Conservation (phyloP, 169 alveolate species). For the Condylostoma magnum region DNA sequence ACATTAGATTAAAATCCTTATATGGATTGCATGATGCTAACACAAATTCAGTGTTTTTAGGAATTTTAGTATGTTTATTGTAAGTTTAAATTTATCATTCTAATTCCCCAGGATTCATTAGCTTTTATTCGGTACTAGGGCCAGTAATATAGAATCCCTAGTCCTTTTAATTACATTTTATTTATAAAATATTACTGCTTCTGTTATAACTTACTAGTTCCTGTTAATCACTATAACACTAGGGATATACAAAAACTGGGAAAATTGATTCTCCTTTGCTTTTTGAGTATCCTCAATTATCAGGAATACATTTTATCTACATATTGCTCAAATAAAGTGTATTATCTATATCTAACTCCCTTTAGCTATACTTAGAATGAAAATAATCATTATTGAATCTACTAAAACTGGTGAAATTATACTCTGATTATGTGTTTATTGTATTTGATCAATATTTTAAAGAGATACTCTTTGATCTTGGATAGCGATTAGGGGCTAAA, state of each 20-base stretch:
- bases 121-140: not conserved
- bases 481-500: too few species aligned
- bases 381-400: too few species aligned
- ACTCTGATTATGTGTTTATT: too few species aligned
- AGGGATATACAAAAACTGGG: not conserved
- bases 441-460: too few species aligned
- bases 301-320: conserved; percentile 1
- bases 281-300: not conserved
- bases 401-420: too few species aligned
- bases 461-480: too few species aligned
- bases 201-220: not conserved
- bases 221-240: not conserved
- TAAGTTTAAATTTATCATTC: not conserved
- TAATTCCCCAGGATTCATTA: not conserved
- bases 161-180: not conserved
- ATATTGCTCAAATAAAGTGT: too few species aligned
- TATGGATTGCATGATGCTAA: not conserved
- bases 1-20: not conserved
- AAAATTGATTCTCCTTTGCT: not conserved
- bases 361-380: too few species aligned
- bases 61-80: too few species aligned
- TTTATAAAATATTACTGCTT: not conserved
- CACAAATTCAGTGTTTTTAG: not conserved
- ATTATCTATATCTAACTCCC: too few species aligned
- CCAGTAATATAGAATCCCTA: not conserved